phyloP scores from a whole-genome alignment of 164 flowering plant species.

The Chloranthus sessilifolius region DNA sequence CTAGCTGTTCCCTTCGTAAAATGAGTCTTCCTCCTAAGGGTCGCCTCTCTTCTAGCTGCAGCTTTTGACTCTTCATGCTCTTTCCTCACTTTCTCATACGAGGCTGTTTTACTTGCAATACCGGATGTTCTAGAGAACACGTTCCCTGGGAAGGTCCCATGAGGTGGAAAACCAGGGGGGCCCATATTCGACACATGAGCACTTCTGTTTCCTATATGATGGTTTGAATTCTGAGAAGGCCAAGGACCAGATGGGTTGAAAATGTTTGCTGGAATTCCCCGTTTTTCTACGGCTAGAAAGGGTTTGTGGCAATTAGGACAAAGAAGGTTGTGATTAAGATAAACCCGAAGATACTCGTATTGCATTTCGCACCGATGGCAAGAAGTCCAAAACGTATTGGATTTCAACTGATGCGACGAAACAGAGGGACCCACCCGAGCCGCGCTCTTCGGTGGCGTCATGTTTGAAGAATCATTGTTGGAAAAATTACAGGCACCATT shows the following conservation, averaged over 20 bases:
- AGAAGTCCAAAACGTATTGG: conserved; percentile 70
- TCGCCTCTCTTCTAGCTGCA: conserved; percentile 58
- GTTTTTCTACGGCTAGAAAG: conserved; percentile 62
- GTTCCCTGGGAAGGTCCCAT: too few species aligned
- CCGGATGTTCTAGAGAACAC: conserved; percentile 45
- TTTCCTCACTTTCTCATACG: conserved; percentile 63
- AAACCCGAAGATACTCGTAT: conserved; percentile 62
- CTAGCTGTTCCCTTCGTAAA: conserved; percentile 30
- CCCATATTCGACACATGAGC: conserved; percentile 9
- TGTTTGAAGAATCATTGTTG: conserved; percentile 29
- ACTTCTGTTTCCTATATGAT: conserved; percentile 25
- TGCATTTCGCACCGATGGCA: conserved; percentile 74
- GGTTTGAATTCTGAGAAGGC: conserved; percentile 29
- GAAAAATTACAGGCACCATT: conserved; percentile 52
- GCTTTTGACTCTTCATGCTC: conserved; percentile 70
- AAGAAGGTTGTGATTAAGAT: conserved; percentile 63
- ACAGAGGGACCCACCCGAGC: conserved; percentile 11
- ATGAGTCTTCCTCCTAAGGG: conserved; percentile 36
- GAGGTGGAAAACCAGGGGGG: too few species aligned
- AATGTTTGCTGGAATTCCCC: conserved; percentile 31
- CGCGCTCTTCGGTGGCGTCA: conserved; percentile 27
- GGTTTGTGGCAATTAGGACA: conserved; percentile 72
- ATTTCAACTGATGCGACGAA: conserved; percentile 25
- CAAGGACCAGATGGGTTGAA: conserved; percentile 29
- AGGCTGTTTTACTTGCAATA: conserved; percentile 22